Percentiles rank a stretch among this genome's conserved stretches.
Evolutionary conservation across 768 basidiomycete genomes (phyloP).

Genomic region (Tricholoma terreum): DNA sequence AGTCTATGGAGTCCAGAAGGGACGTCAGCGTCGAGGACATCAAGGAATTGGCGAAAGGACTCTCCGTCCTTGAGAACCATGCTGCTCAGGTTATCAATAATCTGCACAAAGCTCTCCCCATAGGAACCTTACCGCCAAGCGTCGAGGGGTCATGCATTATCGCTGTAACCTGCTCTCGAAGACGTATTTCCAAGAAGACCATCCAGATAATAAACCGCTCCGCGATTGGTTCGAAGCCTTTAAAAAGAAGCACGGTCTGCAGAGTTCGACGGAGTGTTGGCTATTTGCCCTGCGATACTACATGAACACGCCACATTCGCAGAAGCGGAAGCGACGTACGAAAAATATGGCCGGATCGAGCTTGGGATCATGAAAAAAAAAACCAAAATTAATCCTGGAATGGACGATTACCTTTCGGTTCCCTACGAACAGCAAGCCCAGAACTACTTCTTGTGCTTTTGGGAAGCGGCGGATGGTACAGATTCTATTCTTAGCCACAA

Average conservation of each 20-base stretch:
- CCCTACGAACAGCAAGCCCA: slow-evolving; percentile 5
- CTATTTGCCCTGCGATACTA: not conserved
- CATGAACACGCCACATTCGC: not conserved
- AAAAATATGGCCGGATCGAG: not conserved
- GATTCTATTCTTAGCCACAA: slow-evolving; percentile 28
- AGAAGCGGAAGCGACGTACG: not conserved
- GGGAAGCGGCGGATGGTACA: slow-evolving; percentile 23
- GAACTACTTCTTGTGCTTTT: slow-evolving; percentile 21
- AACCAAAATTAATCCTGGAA: no score
- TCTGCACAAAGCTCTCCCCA: slow-evolving; percentile 6
- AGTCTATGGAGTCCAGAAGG: slow-evolving; percentile 18
- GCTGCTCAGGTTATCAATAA: slow-evolving; percentile 14
- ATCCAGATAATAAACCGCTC: slow-evolving; percentile 11
- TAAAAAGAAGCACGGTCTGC: no score
- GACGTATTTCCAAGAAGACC: slow-evolving; percentile 20
- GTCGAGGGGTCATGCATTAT: slow-evolving; percentile 26
- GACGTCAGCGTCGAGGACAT: slow-evolving; percentile 18
- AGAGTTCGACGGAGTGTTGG: not conserved
- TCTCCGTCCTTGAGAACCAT: slow-evolving; percentile 24
- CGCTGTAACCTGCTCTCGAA: slow-evolving; percentile 12
- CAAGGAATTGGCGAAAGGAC: slow-evolving; percentile 23
- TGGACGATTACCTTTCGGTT: slow-evolving; percentile 19
- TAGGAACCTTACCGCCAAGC: slow-evolving; percentile 10
- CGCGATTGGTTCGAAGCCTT: slow-evolving; percentile 15
- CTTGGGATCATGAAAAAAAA: not conserved